A percentile compares a stretch with the other conserved stretches of the same genome.
Evolutionary conservation across 2,329 filamentous ascomycete genomes (phyloP).

Genomic region (Ophiostoma novo-ulmi): DNA sequence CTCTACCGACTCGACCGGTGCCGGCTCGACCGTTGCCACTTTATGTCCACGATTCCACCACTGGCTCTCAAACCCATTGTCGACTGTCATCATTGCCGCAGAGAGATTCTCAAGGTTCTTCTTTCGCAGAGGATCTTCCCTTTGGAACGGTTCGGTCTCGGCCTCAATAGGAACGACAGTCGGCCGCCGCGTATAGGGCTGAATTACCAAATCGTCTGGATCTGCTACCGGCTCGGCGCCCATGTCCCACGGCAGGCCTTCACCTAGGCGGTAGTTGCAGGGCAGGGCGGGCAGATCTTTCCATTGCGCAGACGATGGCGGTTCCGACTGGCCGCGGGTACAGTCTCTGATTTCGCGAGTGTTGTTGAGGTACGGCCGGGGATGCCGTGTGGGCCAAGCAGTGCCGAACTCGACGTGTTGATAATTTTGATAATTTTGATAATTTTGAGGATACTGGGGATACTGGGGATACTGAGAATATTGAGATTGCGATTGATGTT

Average conservation of each 20-base stretch:
- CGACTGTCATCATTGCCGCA: slow-evolving; percentile 51
- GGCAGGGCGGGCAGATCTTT: slow-evolving; percentile 43
- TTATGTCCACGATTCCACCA: slow-evolving; percentile 49
- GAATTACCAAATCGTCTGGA: slow-evolving; percentile 29
- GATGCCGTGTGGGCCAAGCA: neutral
- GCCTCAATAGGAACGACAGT: slow-evolving; percentile 23
- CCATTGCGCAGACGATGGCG: slow-evolving; percentile 39
- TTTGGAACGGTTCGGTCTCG: too few relatives aligned
- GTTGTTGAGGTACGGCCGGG: neutral
- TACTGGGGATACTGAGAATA: too few relatives aligned
- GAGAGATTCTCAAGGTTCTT: slow-evolving; percentile 47
- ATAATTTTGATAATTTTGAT: too few relatives aligned
- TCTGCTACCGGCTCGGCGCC: slow-evolving; percentile 33
- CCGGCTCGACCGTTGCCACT: neutral
- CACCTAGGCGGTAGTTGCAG: slow-evolving; percentile 41
- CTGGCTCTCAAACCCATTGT: slow-evolving; percentile 55
- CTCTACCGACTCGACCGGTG: neutral
- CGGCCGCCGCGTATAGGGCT: slow-evolving; percentile 19
- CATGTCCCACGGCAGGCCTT: slow-evolving; percentile 45
- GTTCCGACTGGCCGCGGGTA: slow-evolving; percentile 44
- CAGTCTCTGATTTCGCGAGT: neutral
- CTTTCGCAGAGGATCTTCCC: slow-evolving; percentile 21
- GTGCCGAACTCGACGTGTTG: too few relatives aligned
- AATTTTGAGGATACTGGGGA: too few relatives aligned
- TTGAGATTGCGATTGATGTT: too few relatives aligned